Conservation (phyloP, 768 basidiomycete species). For the Paxillus rubicundulus region DNA sequence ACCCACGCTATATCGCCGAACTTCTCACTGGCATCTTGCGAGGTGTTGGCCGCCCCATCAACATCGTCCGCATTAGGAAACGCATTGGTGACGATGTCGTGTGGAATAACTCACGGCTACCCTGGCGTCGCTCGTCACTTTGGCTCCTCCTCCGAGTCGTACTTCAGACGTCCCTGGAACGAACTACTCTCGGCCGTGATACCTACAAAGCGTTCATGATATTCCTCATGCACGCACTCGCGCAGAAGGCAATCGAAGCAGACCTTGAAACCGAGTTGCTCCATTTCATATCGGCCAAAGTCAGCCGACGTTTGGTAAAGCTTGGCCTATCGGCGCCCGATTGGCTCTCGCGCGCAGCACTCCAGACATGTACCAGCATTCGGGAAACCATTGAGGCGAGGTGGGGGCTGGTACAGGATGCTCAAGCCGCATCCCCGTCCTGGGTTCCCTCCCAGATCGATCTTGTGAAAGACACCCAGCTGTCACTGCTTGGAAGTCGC, state of each 20-base stretch:
- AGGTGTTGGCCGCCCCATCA: constrained; percentile 33
- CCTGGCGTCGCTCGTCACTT: constrained; percentile 52
- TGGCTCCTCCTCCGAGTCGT: constrained; percentile 51
- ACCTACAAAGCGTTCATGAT: constrained; percentile 36
- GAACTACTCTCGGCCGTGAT: constrained; percentile 5
- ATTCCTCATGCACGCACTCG: constrained; percentile 26
- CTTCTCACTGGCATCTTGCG: constrained; percentile 48
- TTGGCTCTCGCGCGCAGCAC: constrained; percentile 12
- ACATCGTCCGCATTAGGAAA: constrained; percentile 35
- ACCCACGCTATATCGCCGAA: constrained; percentile 50
- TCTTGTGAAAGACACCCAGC: constrained; percentile 27
- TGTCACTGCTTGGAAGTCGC: constrained; percentile 33
- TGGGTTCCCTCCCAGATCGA: constrained; percentile 33
- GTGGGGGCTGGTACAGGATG: constrained; percentile 34
- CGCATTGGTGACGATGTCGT: constrained; percentile 47
- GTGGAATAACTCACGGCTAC: constrained; percentile 33
- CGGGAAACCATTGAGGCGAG: constrained; percentile 27
- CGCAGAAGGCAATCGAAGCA: neutral
- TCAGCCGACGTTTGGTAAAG: constrained; percentile 38
- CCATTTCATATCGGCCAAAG: constrained; percentile 36
- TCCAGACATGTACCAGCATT: constrained; percentile 14
- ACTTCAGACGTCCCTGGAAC: constrained; percentile 37
- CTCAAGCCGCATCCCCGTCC: constrained; percentile 22
- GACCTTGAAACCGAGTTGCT: constrained; percentile 33
- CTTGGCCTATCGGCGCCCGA: constrained; percentile 20